Evolutionary conservation across 2,329 filamentous ascomycete species (phyloP), one percentile per base, ranked within the genome.

Genomic region (Lasiodiplodia theobromae): DNA sequence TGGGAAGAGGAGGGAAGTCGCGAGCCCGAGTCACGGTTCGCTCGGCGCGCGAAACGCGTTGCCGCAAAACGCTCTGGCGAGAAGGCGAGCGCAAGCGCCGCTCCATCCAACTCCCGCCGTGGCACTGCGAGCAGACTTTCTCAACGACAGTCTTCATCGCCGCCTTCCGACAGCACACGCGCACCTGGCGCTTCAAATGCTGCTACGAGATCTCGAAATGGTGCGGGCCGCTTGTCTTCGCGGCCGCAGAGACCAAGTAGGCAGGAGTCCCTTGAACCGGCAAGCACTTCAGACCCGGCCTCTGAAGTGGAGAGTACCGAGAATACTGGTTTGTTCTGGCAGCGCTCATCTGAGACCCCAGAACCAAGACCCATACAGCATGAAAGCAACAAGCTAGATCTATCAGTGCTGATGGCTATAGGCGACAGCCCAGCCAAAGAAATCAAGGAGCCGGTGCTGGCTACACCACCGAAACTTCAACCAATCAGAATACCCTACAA

Each of bases 1-100:
- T 85, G 83, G 83, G 77, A 82, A 73, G 82, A 83, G 68, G 82
- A 84, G 71, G 83, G 82, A 18, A 83, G 82, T 14, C 47, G 66
- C 5, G 25, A 34, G 34, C 62, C 66, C n/a, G 14, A 62, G 14
- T 63, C 56, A 4, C 66, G 57, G 8, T 11, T 57, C 25, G 56
- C 66, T 16, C 52, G 66, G 54, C 56, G 56, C 10, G 21, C 51
- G n/a, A 40, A n/a, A 18, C 66, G 57, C 1, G 66, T 14, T 21
- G 37, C 44, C 18, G n/a, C 56, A 21, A 62, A 54, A 25, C 66
- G 49, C 49, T 37, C 47, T 3, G 66, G 28, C 5, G 56, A 68
- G 14, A 31, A 68, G 8, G 16, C 38, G 4, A 14, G 21, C 8
- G 47, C 53, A 4, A 18, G 4, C n/a, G 21, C 49, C n/a, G 37